These are phyloP conservation scores for Hippophae tibetana DNA, from an alignment of 306 rosid species.

Conservation along the genomic window DNA sequence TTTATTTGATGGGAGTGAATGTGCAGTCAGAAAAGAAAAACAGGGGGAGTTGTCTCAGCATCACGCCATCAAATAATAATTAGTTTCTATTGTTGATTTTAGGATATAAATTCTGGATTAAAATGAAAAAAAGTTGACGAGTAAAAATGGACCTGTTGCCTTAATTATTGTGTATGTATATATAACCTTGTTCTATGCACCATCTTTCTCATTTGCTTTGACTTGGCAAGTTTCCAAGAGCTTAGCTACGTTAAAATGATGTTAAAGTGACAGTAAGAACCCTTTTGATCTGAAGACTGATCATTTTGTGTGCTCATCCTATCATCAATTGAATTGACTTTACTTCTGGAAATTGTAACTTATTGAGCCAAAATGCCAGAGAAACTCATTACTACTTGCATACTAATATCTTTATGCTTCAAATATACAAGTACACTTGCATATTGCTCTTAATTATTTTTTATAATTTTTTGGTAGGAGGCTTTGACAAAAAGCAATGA, in stretches of 20 bases:
- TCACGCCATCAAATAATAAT: too few relatives aligned
- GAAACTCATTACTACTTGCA: background rate
- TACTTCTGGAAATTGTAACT: background rate
- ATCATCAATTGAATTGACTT: background rate
- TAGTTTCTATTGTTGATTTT: too few relatives aligned
- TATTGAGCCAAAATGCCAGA: background rate
- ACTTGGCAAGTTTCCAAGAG: background rate
- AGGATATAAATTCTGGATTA: too few relatives aligned
- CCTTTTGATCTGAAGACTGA: background rate
- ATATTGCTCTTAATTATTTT: background rate
- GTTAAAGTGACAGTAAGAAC: background rate
- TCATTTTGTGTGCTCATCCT: background rate
- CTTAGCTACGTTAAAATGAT: background rate
- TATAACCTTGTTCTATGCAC: too few relatives aligned
- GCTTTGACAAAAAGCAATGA: conserved; percentile 82
- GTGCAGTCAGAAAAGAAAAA: too few relatives aligned
- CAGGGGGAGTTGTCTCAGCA: too few relatives aligned
- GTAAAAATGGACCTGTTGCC: too few relatives aligned
- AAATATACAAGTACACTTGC: conserved; percentile 5
- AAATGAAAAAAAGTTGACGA: too few relatives aligned
- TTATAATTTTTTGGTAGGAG: conserved; percentile 45
- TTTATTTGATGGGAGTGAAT: too few relatives aligned
- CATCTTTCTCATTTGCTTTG: background rate
- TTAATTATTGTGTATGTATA: too few relatives aligned
- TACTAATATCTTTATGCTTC: background rate